Percentiles rank a stretch among this genome's conserved stretches.
These are phyloP conservation scores for Alternaria metachromatica DNA, from an alignment of 2,329 filamentous ascomycete genomes.

Conservation along the genomic window DNA sequence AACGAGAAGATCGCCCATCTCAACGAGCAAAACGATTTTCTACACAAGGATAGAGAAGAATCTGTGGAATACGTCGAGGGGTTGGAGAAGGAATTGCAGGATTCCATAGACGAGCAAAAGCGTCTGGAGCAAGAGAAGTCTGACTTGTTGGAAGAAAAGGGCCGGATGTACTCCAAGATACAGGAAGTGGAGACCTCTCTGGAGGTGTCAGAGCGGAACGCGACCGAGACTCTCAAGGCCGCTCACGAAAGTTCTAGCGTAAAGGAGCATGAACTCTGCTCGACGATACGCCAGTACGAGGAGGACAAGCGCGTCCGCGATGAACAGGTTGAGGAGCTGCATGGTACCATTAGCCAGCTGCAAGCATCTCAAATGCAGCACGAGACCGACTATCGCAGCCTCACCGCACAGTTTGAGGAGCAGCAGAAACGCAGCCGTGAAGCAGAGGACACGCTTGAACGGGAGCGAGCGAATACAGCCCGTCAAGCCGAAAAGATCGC, in stretches of 20 bases:
- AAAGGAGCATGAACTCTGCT: constrained; percentile 48
- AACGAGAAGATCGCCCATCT: constrained; percentile 45
- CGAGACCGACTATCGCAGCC: constrained; percentile 13
- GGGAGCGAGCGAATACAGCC: constrained; percentile 19
- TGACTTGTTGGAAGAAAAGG: constrained; percentile 43
- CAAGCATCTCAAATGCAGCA: constrained; percentile 14
- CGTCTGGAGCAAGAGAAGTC: constrained; percentile 38
- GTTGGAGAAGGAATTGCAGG: constrained; percentile 47
- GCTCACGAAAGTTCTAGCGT: constrained; percentile 29
- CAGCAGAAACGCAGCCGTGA: constrained; percentile 35
- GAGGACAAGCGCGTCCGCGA: constrained; percentile 18
- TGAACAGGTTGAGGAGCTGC: constrained; percentile 14
- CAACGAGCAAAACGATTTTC: constrained; percentile 45
- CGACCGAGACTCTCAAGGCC: constrained; percentile 34
- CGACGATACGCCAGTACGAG: constrained; percentile 26
- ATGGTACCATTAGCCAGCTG: constrained; percentile 8
- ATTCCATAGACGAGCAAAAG: constrained; percentile 43
- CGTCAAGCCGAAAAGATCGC: constrained; percentile 30
- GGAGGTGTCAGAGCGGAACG: constrained; percentile 44
- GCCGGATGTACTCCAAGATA: constrained; percentile 40
- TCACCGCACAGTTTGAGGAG: constrained; percentile 37
- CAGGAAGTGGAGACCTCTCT: constrained; percentile 46
- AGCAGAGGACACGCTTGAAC: constrained; percentile 31
- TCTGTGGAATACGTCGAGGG: constrained; percentile 40
- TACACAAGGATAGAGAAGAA: constrained; percentile 34